Base-by-base conservation (phyloP, 345 rosid genomes). In the Eucalyptus sp. region DNA sequence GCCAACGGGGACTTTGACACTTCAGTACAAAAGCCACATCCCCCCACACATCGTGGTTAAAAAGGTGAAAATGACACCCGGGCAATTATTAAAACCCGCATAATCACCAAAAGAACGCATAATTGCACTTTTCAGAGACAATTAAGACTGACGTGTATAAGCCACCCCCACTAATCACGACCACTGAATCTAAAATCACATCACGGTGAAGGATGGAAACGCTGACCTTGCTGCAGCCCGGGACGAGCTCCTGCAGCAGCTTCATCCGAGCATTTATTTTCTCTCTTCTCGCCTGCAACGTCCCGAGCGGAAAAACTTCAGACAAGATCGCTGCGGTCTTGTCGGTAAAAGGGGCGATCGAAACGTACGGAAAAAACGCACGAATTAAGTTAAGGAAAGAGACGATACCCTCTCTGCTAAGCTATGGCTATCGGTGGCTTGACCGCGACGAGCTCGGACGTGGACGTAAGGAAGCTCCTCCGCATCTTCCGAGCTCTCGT, bases 171-270 rank as follows among this genome's bases (percentile, higher is more conserved):
- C 86, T 20, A 52, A 58, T 80, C 50, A 66, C 50, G 50, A 86
- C 89, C 52, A 15, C 50, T 60, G 5, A 81, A 83, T 87, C 91
- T 91, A 93, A 91, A 91, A 95, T 91, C 93, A 84, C 86, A 84
- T 89, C 68, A 91, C 79, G 62, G 62, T 56, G 62, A 4, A 9
- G 29, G 62, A 25, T 4, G 62, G 29, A 24, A 13, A 89, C 51
- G 90, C 93, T 68, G 87, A 96, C 99, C 99, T 98, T 95, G 52
- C 86, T 93, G 93, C 96, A 95, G 29, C 96, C 96, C 4, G 96
- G 96, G 91, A 95, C 95, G 94, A 95, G 95, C 83, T 95, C 95
- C 60, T 95, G 95, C 4, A 95, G 92, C 44, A 95, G 90, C 93
- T 95, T 94, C 96, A 95, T 95, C 88, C 95, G 92, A 41, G 93